Conservation (phyloP, 192 early-diverging fungal genomes). For the Pilaira anomala region DNA sequence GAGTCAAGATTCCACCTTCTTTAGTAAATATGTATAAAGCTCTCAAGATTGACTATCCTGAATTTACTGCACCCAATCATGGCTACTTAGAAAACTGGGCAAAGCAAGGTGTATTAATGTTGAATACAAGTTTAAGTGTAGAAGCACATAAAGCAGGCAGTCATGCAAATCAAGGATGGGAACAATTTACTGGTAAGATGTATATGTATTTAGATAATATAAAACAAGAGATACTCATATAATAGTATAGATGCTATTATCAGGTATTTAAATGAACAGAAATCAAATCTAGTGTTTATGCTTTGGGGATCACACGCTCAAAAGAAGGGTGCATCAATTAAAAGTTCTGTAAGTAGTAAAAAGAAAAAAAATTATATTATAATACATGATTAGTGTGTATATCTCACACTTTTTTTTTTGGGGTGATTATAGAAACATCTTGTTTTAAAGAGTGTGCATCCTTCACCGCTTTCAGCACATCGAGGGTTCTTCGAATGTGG, state of each 20-base stretch:
- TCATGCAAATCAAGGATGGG: slow-evolving; percentile 84
- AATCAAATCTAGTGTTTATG: slow-evolving; percentile 79
- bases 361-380: no score
- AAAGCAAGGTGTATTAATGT: slow-evolving; percentile 81
- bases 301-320: slow-evolving; percentile 91
- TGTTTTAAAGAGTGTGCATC: slow-evolving; percentile 84
- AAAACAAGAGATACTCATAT: neutral
- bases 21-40: slow-evolving; percentile 90
- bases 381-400: no score
- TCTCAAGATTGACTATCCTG: slow-evolving; percentile 65
- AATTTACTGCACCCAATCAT: slow-evolving; percentile 69
- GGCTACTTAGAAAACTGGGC: slow-evolving; percentile 84
- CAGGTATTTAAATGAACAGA: slow-evolving; percentile 59
- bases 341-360: slow-evolving; percentile 40
- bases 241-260: slow-evolving; percentile 66
- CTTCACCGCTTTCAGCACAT: slow-evolving; percentile 83
- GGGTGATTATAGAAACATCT: slow-evolving; percentile 60
- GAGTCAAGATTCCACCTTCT: slow-evolving; percentile 78
- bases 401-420: neutral
- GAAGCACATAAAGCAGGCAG: slow-evolving; percentile 73
- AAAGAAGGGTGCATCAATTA: slow-evolving; percentile 74
- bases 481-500: slow-evolving; percentile 84
- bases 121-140: slow-evolving; percentile 89
- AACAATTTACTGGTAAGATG: slow-evolving; percentile 62
- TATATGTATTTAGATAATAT: no score